A percentile compares a stretch with the other conserved stretches of the same genome.
phyloP scores from a whole-genome alignment of 305 asterid species.

The Fraxinus floribunda region DNA sequence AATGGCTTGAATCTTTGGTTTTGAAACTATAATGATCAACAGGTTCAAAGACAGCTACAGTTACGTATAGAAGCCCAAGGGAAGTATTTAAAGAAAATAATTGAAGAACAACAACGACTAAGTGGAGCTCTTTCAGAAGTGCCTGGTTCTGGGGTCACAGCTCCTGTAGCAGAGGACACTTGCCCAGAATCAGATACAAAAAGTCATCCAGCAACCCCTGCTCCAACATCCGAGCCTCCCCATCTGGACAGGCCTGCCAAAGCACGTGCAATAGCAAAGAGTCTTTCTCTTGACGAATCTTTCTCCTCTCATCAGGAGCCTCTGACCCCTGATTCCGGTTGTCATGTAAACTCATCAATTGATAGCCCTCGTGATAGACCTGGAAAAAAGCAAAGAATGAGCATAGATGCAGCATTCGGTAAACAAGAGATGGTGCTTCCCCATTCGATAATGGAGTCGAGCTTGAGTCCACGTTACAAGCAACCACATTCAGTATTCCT shows the following conservation, averaged over 20 bases:
- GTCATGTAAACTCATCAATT: conserved; percentile 40
- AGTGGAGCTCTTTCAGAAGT: conserved; percentile 71
- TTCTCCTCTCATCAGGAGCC: conserved; percentile 83
- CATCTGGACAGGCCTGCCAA: conserved; percentile 48
- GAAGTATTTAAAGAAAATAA: conserved; percentile 86
- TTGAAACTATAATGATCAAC: conserved; percentile 12
- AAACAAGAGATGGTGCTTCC: conserved; percentile 43
- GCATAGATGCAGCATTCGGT: conserved; percentile 34
- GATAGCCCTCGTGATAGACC: conserved; percentile 59
- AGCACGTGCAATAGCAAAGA: conserved; percentile 45
- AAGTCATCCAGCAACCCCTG: conserved; percentile 80
- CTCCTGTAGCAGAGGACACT: conserved; percentile 39
- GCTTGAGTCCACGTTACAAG: conserved; percentile 51
- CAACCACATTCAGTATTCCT: conserved; percentile 49
- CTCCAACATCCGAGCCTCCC: conserved; percentile 71
- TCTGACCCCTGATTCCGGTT: conserved; percentile 76
- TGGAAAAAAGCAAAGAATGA: conserved; percentile 47
- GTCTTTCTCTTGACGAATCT: conserved; percentile 67
- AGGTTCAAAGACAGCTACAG: conserved; percentile 96
- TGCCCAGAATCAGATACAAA: conserved; percentile 54
- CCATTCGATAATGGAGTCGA: conserved; percentile 59
- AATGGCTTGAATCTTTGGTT: background rate
- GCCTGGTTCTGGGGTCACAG: conserved; percentile 49
- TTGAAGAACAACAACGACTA: conserved; percentile 89
- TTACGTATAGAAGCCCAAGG: conserved; percentile 97